A percentile compares a stretch with the other conserved stretches of the same genome.
These are phyloP conservation scores for Narthecium ossifragum DNA, from an alignment of 106 monocot species.

Conservation along the genomic window DNA sequence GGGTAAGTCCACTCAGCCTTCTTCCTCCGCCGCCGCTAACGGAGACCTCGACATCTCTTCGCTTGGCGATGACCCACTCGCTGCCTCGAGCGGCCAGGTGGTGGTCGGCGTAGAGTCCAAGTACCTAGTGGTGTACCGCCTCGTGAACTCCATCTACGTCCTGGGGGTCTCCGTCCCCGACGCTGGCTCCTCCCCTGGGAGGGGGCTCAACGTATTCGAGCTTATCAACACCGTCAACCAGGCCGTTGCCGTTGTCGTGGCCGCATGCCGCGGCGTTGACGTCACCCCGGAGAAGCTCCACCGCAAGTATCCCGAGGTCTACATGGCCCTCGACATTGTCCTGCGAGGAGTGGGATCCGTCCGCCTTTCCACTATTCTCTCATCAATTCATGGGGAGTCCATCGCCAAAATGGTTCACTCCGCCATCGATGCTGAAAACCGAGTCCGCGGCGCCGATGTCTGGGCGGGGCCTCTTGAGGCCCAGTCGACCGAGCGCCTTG, in stretches of 20 bases:
- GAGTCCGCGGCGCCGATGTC: constrained; percentile 67
- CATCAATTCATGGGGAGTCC: constrained; percentile 80
- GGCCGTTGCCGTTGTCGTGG: constrained; percentile 73
- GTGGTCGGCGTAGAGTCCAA: constrained; percentile 82
- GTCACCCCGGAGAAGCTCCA: constrained; percentile 91
- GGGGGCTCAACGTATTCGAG: constrained; percentile 50
- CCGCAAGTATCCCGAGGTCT: constrained; percentile 92
- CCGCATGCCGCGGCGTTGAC: constrained; percentile 96
- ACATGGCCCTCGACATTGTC: constrained; percentile 97
- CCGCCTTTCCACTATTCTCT: constrained; percentile 73
- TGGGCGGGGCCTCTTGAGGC: constrained; percentile 58
- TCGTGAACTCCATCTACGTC: constrained; percentile 93
- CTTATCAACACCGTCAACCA: constrained; percentile 89
- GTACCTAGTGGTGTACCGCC: constrained; percentile 92
- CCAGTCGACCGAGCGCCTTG: constrained; percentile 38
- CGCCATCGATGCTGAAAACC: constrained; percentile 69
- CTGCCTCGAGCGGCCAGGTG: constrained; percentile 87
- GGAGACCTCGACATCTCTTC: constrained; percentile 1
- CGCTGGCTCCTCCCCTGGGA: constrained; percentile 14
- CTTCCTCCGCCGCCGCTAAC: constrained; percentile 10
- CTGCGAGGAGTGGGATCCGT: constrained; percentile 83
- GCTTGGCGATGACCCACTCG: constrained; percentile 94
- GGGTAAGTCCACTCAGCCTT: constrained; percentile 26
- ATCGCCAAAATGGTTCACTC: constrained; percentile 88
- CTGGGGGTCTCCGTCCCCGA: constrained; percentile 83